A percentile compares a stretch with the other conserved stretches of the same genome.
Evolutionary conservation across 768 basidiomycete genomes (phyloP).

Genomic region (Boletus rubescentipes): DNA sequence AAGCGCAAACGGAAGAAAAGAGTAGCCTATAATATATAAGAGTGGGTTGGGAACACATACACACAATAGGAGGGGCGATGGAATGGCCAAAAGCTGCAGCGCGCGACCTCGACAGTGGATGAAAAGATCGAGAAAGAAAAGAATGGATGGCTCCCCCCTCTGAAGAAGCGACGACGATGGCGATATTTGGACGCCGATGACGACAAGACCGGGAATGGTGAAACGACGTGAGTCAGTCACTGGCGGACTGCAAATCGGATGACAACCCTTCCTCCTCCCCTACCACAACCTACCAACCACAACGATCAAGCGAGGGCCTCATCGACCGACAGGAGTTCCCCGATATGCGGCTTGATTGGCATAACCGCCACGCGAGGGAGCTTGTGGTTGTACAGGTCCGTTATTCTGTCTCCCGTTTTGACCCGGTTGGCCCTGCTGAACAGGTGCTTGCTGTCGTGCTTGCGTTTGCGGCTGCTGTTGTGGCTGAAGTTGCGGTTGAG

Average conservation of each 20-base stretch:
- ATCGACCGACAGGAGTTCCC: conserved; percentile 29
- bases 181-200: conserved; percentile 8
- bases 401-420: conserved; percentile 33
- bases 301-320: conserved; percentile 4
- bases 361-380: conserved; percentile 22
- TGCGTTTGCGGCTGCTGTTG: conserved; percentile 25
- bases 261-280: conserved; percentile 4
- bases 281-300: not conserved
- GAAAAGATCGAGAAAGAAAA: conserved; percentile 13
- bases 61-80: conserved; percentile 13
- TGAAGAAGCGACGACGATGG: conserved; percentile 8
- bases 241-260: conserved; percentile 14
- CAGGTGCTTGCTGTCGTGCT: conserved; percentile 26
- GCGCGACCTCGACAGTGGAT: conserved; percentile 7
- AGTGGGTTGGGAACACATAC: conserved; percentile 23
- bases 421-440: conserved; percentile 23
- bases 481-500: conserved; percentile 37
- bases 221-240: conserved; percentile 11
- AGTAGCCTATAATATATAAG: conserved; percentile 34
- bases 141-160: conserved; percentile 11
- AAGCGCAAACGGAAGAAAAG: conserved; percentile 12
- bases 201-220: conserved; percentile 17
- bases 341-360: conserved; percentile 28
- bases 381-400: conserved; percentile 21
- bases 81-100: conserved; percentile 14